Evolutionary conservation across 768 basidiomycete species (phyloP), one percentile per base, ranked within the genome.

Genomic region (Xerocomellus chrysenteron): DNA sequence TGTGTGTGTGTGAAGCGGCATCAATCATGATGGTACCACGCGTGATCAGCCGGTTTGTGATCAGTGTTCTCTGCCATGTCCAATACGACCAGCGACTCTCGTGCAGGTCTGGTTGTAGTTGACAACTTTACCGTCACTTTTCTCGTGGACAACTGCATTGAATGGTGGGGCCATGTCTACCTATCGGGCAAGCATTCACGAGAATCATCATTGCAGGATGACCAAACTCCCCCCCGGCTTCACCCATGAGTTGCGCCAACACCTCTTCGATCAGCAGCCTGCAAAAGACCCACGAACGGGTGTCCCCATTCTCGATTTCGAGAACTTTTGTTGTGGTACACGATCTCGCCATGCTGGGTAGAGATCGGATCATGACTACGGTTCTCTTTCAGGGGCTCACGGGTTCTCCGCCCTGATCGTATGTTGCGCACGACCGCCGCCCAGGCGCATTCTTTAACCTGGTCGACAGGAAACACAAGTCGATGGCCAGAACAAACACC

Each of bases 331-430:
- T 59, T 85, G 83, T 77, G 88, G 76, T 87, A 77, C 68, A 54
- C 30, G 61, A 42, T 57, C 42, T 41, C 12, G 16, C 41, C 8
- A 9, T 11, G n/a, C 26, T 26, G 13, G 10, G 8, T 24, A 30
- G 21, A 40, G 16, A 13, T 52, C 21, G 45, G 35, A 48, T 61
- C 36, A 28, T 41, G 41, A 65, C 33, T 8, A 12, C 24, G 1
- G 3, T 24, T 52, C 24, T 30, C 48, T 28, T 40, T 35, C 51
- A 86, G 90, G 90, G 5, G 91, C 91, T 2, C 92, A 94, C 73
- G 92, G 92, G 1, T 87, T 94, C 63, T 82, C 90, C n/a, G 85
- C 83, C 33, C 75, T 93, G 45, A 84, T 94, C 60, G 90, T 91
- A 68, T 63, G 81, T 64, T 21, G 16, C 41, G 7, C 39, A 16